Percentiles rank a stretch among this genome's conserved stretches.
phyloP scores from a whole-genome alignment of 2,329 filamentous ascomycete species.

The Pestalotiopsis sp. region DNA sequence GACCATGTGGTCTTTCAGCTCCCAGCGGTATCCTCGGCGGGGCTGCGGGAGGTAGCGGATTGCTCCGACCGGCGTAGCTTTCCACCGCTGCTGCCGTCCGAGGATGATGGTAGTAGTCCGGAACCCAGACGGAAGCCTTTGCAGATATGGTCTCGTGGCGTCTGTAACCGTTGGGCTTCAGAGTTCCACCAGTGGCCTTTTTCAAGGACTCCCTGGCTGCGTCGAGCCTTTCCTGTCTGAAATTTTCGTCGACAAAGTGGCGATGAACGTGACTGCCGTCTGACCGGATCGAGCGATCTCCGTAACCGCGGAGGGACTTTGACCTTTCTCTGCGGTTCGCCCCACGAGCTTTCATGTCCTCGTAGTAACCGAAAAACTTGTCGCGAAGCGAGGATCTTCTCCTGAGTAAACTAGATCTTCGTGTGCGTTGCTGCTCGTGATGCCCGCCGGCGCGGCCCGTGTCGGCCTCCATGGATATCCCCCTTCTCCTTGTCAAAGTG shows the following conservation, averaged over 20 bases:
- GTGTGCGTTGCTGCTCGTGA: not conserved
- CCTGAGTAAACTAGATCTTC: slow-evolving; percentile 9
- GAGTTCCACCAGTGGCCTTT: not conserved
- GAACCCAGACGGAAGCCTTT: not conserved
- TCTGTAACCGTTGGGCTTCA: not conserved
- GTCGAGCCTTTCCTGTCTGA: slow-evolving; percentile 1
- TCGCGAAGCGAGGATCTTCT: slow-evolving; percentile 2
- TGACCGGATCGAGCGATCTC: not conserved
- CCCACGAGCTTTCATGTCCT: slow-evolving; percentile 6
- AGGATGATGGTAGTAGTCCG: slow-evolving; percentile 2
- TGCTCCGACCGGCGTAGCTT: not conserved
- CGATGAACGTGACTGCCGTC: not conserved
- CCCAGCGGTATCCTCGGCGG: not conserved
- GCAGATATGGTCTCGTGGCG: not conserved
- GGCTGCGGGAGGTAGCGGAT: not conserved
- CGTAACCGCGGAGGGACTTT: not conserved
- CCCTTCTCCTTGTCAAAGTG: not conserved
- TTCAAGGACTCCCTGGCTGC: not conserved
- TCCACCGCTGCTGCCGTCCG: not conserved
- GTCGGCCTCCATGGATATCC: slow-evolving; percentile 7
- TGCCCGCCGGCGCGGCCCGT: not conserved
- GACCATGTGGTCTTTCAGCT: too few relatives aligned
- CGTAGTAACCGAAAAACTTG: slow-evolving; percentile 2
- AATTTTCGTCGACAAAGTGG: slow-evolving; percentile 11
- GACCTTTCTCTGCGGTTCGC: not conserved